These are phyloP conservation scores for Saccharum hybrid DNA, from an alignment of 202 grass and related monocot species.

Conservation along the genomic window DNA sequence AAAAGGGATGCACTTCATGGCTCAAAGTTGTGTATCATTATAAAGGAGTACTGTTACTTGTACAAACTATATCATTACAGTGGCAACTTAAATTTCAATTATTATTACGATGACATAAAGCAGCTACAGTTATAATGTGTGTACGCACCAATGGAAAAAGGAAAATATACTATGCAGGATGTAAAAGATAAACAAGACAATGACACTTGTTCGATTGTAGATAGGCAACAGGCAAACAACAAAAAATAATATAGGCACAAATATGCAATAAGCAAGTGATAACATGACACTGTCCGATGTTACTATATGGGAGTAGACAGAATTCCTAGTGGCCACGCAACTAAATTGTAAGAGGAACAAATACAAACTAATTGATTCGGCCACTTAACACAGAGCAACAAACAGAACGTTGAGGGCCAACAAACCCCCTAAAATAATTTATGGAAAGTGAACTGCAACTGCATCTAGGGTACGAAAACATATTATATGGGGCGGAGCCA, in stretches of 20 bases:
- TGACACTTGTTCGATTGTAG: not conserved
- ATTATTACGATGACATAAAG: not conserved
- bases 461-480: not conserved
- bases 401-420: not conserved
- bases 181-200: not conserved
- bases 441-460: not conserved
- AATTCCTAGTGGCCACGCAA: not conserved
- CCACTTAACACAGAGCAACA: not conserved
- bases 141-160: not conserved
- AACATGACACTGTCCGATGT: not conserved
- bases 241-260: not conserved
- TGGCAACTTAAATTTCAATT: not conserved
- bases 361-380: not conserved
- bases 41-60: not conserved
- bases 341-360: not conserved
- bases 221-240: not conserved
- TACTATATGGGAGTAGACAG: not conserved
- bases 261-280: not conserved
- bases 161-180: not conserved
- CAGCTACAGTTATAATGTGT: not conserved
- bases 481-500: not conserved
- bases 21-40: not conserved
- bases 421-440: not conserved
- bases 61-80: not conserved
- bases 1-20: not conserved